Evolutionary conservation across 371 early-diverging fungal species (phyloP), one percentile per base, ranked within the genome.

Genomic region (Dichotomocladium elegans): DNA sequence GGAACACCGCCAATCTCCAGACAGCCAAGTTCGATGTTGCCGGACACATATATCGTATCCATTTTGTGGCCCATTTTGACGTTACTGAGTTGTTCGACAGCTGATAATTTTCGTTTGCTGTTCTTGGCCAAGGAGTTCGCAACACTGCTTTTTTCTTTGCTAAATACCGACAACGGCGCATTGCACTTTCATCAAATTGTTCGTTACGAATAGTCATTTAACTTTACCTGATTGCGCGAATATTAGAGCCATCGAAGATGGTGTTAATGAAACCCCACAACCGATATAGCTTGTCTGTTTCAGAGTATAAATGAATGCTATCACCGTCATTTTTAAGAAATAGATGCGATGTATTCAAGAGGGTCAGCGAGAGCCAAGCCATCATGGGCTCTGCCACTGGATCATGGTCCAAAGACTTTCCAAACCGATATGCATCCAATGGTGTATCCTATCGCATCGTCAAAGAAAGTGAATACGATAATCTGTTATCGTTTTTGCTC

Each of bases 1-100:
- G 14, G 14, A 12, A 1, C n/a, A 1, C 19, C 30, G 6, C 44
- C 45, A 24, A 59, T 53, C 33, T 59, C 49, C 11, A 53, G 26
- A 21, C 53, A 53, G 0, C 59, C 53, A 15, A 59, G 49, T n/a
- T 53, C 59, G 8, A 35, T 11, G 26, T 47, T 25, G 47, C 48
- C 28, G 5, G 35, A 34, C 17, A 43, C 11, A 12, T 59, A 59
- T 2, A 59, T 21, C 14, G 53, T 59, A 26, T 53, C 59, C 22
- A 40, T 42, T 8, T 34, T 44, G 1, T 50, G 15, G 19, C 53
- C 53, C 30, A 54, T 52, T 25, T 53, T 59, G 12, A 25, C 35
- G 15, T 41, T 46, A 6, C 25, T 30, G 17, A 48, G 28, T 4
- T n/a, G 44, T 15, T 48, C 54, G 19, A 59, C 28, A 7, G 59